Conservation (phyloP, 1,139 yeast species). For the Neolecta irregularis region DNA sequence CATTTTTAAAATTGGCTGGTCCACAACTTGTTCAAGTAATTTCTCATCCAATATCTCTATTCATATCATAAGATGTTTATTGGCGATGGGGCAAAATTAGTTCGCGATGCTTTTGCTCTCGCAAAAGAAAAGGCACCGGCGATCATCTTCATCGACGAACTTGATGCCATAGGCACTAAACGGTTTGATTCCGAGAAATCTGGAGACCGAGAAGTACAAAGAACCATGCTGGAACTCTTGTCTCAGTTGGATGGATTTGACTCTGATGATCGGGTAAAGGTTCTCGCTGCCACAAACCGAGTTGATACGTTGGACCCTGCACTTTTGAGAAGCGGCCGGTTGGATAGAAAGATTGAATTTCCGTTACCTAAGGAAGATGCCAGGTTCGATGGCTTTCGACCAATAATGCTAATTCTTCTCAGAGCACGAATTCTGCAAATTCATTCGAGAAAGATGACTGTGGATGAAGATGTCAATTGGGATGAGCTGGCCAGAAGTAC, state of each 20-base stretch:
- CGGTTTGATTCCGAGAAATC: slow-evolving; percentile 94
- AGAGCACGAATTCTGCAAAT: slow-evolving; percentile 82
- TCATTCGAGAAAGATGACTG: slow-evolving; percentile 91
- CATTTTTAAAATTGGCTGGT: slow-evolving; percentile 89
- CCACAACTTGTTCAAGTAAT: slow-evolving; percentile 76
- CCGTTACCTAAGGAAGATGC: slow-evolving; percentile 96
- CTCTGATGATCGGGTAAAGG: slow-evolving; percentile 94
- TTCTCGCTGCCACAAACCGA: slow-evolving; percentile 94
- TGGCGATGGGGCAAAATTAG: slow-evolving; percentile 97
- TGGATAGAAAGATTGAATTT: slow-evolving; percentile 93
- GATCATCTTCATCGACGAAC: slow-evolving; percentile 89
- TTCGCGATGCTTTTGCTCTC: slow-evolving; percentile 94
- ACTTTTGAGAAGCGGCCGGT: slow-evolving; percentile 85
- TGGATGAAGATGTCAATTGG: slow-evolving; percentile 91
- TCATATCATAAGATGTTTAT: slow-evolving; percentile 50
- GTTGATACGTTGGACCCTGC: slow-evolving; percentile 98
- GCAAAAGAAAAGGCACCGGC: slow-evolving; percentile 99
- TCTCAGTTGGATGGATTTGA: slow-evolving; percentile 97
- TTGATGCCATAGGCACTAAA: slow-evolving; percentile 97
- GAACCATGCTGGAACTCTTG: slow-evolving; percentile 94
- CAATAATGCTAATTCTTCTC: not conserved
- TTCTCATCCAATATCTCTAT: not conserved
- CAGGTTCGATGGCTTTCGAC: slow-evolving; percentile 26
- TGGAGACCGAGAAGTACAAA: slow-evolving; percentile 97
- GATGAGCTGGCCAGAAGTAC: slow-evolving; percentile 94